phyloP scores from a whole-genome alignment of 331 rosid genomes.

The Cydonia oblonga region DNA sequence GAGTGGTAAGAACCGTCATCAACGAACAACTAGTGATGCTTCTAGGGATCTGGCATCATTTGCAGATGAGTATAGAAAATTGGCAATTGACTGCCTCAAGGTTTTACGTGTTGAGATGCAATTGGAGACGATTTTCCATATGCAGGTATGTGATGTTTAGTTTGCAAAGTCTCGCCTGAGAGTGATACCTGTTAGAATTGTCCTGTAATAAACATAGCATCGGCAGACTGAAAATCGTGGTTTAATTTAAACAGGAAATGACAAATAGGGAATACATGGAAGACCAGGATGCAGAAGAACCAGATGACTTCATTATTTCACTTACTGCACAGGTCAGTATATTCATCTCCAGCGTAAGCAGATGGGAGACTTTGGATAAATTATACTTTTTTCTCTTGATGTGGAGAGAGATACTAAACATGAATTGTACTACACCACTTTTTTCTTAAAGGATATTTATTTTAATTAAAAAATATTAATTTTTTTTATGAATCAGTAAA shows the following conservation, averaged over 20 bases:
- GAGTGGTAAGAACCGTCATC: conserved; percentile 29
- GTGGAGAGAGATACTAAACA: background rate
- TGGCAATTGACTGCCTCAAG: conserved; percentile 92
- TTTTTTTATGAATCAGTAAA: background rate
- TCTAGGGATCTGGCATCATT: conserved; percentile 65
- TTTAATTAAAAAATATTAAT: background rate
- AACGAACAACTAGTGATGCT: conserved; percentile 44
- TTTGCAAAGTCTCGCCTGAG: background rate
- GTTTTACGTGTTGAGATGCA: conserved; percentile 98
- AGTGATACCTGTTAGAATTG: background rate
- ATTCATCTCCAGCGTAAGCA: conserved; percentile 3
- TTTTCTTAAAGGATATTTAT: background rate
- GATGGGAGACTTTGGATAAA: background rate
- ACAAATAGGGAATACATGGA: conserved; percentile 78
- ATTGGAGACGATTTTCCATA: conserved; percentile 81
- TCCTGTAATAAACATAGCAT: conserved; percentile 1
- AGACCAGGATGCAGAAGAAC: conserved; percentile 98
- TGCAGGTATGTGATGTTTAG: conserved; percentile 57
- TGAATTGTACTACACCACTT: background rate
- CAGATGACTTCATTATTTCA: conserved; percentile 88
- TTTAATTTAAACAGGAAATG: conserved; percentile 63
- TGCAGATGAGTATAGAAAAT: conserved; percentile 86
- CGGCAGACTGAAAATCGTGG: conserved; percentile 15
- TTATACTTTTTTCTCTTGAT: background rate
- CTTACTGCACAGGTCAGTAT: conserved; percentile 77